Percentiles rank a stretch among this genome's conserved stretches.
These are phyloP conservation scores for Trichosporon coremiiforme DNA, from an alignment of 1,284 basidiomycete species.

Conservation along the genomic window DNA sequence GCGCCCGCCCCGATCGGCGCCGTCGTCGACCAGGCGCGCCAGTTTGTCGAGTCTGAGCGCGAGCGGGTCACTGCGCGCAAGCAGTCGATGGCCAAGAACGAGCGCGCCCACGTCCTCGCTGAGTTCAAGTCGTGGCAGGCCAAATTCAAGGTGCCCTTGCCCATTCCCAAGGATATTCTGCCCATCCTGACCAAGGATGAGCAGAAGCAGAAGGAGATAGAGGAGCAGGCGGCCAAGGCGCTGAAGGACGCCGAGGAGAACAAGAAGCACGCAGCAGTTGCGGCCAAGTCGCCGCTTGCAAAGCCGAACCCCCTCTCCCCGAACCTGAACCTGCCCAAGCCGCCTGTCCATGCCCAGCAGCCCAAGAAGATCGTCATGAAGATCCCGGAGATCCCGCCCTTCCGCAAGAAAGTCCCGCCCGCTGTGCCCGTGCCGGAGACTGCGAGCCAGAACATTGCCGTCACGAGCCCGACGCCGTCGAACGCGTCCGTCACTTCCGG, in stretches of 20 bases:
- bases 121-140: conserved; percentile 90
- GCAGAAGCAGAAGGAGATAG: conserved; percentile 78
- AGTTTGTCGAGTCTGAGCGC: conserved; percentile 86
- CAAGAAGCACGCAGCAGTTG: conserved; percentile 30
- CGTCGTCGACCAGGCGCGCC: conserved; percentile 65
- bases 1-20: conserved; percentile 33
- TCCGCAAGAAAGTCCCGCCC: conserved; percentile 60
- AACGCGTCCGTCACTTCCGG: conserved; percentile 39
- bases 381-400: conserved; percentile 89
- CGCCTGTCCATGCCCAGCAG: conserved; percentile 25
- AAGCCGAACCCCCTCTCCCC: conserved; percentile 27
- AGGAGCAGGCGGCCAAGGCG: conserved; percentile 70
- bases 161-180: conserved; percentile 92
- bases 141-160: conserved; percentile 92
- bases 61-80: conserved; percentile 85
- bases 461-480: conserved; percentile 59
- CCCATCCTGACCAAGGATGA: conserved; percentile 87
- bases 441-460: conserved; percentile 42
- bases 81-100: conserved; percentile 83
- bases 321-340: conserved; percentile 30
- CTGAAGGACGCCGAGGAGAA: conserved; percentile 67
- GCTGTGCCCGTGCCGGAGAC: conserved; percentile 48
- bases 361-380: conserved; percentile 57
- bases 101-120: conserved; percentile 64
- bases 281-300: conserved; percentile 30